These are phyloP conservation scores for Exobasidium rhododendri DNA, from an alignment of 1,284 basidiomycete species.

Conservation along the genomic window DNA sequence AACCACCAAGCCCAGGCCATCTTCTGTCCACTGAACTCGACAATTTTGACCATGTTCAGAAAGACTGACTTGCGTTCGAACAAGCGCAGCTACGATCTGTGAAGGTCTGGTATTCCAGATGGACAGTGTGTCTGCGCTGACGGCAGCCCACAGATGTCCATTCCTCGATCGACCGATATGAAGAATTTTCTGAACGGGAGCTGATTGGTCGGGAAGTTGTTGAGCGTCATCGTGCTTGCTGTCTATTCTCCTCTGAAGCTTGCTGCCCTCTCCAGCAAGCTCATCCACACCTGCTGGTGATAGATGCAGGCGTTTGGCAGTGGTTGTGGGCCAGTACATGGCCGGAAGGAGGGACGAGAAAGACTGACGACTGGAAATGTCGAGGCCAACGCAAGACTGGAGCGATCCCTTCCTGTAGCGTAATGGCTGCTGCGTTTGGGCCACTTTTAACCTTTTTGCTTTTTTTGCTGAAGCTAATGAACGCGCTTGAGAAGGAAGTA, in stretches of 20 bases:
- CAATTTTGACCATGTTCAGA: slow-evolving; percentile 45
- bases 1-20: slow-evolving; percentile 26
- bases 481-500: too few species aligned
- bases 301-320: slow-evolving; percentile 40
- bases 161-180: slow-evolving; percentile 39
- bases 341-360: neutral
- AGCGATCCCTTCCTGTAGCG: too few species aligned
- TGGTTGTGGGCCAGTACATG: slow-evolving; percentile 52
- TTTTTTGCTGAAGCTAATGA: too few species aligned
- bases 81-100: slow-evolving; percentile 43
- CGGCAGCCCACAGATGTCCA: slow-evolving; percentile 35
- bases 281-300: slow-evolving; percentile 35
- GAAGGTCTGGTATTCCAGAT: slow-evolving; percentile 44
- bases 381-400: too few species aligned
- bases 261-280: slow-evolving; percentile 1
- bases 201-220: neutral
- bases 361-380: too few species aligned
- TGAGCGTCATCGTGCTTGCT: neutral
- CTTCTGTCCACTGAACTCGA: slow-evolving; percentile 37
- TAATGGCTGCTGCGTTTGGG: too few species aligned
- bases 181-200: slow-evolving; percentile 19
- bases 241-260: neutral
- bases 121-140: slow-evolving; percentile 20
- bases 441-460: too few species aligned
- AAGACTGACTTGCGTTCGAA: slow-evolving; percentile 40